Percentiles rank a stretch among this genome's conserved stretches.
Conservation (phyloP, 352 stramenopile genomes). For the Blastocystis hominis region DNA sequence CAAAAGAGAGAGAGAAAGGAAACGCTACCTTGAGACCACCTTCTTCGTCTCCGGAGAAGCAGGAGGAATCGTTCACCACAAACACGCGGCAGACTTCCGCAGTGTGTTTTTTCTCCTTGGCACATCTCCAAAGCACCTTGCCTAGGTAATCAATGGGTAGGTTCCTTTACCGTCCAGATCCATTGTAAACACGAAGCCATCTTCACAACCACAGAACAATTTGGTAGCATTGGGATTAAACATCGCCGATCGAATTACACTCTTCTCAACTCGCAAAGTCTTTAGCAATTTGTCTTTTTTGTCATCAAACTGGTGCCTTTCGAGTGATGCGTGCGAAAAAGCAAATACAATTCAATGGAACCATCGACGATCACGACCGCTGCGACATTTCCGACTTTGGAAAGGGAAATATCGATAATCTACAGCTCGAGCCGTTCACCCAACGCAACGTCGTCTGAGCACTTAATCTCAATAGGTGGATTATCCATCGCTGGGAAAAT, state of each 20-base stretch:
- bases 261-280: neutral
- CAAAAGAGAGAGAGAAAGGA: neutral
- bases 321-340: neutral
- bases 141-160: neutral
- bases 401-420: slow-evolving; percentile 45
- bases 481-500: slow-evolving; percentile 7
- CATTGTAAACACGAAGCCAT: neutral
- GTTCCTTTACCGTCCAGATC: neutral
- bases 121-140: neutral
- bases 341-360: slow-evolving; percentile 20
- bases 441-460: neutral
- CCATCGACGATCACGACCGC: slow-evolving; percentile 7
- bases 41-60: slow-evolving; percentile 51
- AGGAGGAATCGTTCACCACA: slow-evolving; percentile 28
- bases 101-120: neutral
- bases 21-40: slow-evolving; percentile 16
- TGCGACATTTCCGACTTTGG: neutral
- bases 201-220: slow-evolving; percentile 45
- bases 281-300: neutral
- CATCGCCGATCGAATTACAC: neutral
- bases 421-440: neutral
- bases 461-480: slow-evolving; percentile 16
- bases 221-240: slow-evolving; percentile 38
- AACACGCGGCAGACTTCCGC: slow-evolving; percentile 6
- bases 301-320: neutral